These are phyloP conservation scores for Lactifluus subvellereus DNA, from an alignment of 768 basidiomycete species.

Conservation along the genomic window DNA sequence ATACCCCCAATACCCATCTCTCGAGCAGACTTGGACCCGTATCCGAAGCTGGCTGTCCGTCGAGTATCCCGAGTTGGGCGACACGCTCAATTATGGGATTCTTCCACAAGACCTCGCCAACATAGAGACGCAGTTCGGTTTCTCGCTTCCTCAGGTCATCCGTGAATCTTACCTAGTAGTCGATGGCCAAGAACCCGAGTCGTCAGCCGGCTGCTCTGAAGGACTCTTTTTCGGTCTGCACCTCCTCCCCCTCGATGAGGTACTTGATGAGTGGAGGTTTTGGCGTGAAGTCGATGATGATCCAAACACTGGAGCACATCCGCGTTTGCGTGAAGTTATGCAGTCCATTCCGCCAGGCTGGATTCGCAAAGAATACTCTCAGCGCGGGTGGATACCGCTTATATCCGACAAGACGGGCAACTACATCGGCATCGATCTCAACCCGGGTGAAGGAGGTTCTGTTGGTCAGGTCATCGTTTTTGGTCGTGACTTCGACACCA, in stretches of 20 bases:
- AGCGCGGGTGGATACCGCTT: slow-evolving; percentile 94
- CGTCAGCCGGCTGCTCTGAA: slow-evolving; percentile 78
- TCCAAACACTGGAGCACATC: slow-evolving; percentile 77
- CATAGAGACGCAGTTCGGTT: slow-evolving; percentile 80
- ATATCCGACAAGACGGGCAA: slow-evolving; percentile 92
- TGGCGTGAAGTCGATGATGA: slow-evolving; percentile 94
- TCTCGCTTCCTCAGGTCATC: slow-evolving; percentile 77
- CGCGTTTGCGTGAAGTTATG: slow-evolving; percentile 68
- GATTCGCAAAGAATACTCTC: slow-evolving; percentile 86
- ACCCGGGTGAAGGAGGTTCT: slow-evolving; percentile 69
- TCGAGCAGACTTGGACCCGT: slow-evolving; percentile 79
- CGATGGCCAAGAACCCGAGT: slow-evolving; percentile 93
- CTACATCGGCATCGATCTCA: slow-evolving; percentile 93
- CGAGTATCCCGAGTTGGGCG: slow-evolving; percentile 91
- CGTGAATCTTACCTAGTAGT: slow-evolving; percentile 83
- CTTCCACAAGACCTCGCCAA: slow-evolving; percentile 71
- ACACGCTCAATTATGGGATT: slow-evolving; percentile 92
- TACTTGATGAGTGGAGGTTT: slow-evolving; percentile 92
- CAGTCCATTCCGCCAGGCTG: slow-evolving; percentile 84
- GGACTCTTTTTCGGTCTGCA: slow-evolving; percentile 95
- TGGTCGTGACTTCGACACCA: slow-evolving; percentile 98
- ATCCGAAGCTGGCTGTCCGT: slow-evolving; percentile 74
- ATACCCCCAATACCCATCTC: slow-evolving; percentile 57
- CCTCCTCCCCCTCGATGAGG: slow-evolving; percentile 88
- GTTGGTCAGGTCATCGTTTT: slow-evolving; percentile 96